phyloP scores from a whole-genome alignment of 2,329 filamentous ascomycete genomes.

The Fusarium brevicatenulatum region DNA sequence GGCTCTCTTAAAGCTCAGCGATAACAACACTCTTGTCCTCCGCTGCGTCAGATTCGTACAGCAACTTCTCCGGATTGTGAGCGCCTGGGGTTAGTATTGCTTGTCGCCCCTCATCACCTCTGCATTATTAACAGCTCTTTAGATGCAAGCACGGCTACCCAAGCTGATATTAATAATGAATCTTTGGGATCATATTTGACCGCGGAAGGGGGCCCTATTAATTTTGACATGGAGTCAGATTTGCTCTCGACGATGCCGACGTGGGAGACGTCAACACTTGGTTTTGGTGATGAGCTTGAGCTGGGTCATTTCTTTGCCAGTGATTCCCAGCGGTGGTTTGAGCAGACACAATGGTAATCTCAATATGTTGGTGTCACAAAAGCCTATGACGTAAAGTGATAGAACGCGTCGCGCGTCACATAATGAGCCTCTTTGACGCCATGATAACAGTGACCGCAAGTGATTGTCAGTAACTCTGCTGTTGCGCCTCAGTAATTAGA shows the following conservation, averaged over 20 bases:
- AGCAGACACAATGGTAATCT: background rate
- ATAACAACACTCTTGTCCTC: background rate
- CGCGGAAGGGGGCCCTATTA: background rate
- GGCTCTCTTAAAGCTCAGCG: background rate
- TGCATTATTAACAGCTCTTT: no score
- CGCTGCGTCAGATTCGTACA: background rate
- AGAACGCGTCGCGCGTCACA: background rate
- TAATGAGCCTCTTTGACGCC: fast-evolving
- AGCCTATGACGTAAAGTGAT: background rate
- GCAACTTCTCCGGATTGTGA: background rate
- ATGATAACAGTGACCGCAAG: background rate
- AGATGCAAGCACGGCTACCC: background rate
- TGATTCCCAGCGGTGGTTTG: constrained; percentile 10
- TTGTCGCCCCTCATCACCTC: no score
- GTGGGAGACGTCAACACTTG: background rate
- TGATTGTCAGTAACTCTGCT: no score
- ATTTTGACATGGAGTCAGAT: background rate
- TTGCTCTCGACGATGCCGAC: background rate
- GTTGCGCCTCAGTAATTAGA: no score
- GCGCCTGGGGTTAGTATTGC: background rate
- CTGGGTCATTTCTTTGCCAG: constrained; percentile 6
- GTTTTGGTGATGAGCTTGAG: constrained; percentile 8
- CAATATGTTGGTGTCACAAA: background rate
- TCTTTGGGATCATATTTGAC: background rate
- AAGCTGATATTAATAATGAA: background rate